Percentiles rank a stretch among this genome's conserved stretches.
phyloP scores from a whole-genome alignment of 2,329 filamentous ascomycete genomes.

The Bipolaris bicolor region DNA sequence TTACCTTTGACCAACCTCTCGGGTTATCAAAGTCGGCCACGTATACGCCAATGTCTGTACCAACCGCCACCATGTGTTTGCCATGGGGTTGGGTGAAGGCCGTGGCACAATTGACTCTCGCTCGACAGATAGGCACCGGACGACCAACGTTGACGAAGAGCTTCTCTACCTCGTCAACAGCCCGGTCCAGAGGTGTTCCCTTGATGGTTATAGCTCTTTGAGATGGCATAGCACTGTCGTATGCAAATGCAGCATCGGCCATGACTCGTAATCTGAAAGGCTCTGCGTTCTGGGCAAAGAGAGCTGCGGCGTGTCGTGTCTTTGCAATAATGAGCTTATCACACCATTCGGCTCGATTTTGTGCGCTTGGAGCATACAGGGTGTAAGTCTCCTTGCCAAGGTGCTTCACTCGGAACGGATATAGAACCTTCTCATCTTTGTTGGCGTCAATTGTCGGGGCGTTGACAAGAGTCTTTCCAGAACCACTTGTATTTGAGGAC shows the following conservation, averaged over 20 bases:
- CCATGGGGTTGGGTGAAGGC: slow-evolving; percentile 82
- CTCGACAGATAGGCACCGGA: slow-evolving; percentile 79
- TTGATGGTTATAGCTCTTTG: slow-evolving; percentile 76
- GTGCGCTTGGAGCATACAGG: slow-evolving; percentile 78
- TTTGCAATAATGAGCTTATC: slow-evolving; percentile 94
- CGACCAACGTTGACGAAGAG: slow-evolving; percentile 69
- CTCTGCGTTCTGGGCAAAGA: slow-evolving; percentile 92
- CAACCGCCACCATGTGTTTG: slow-evolving; percentile 87
- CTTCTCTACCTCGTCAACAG: slow-evolving; percentile 86
- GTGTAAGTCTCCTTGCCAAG: slow-evolving; percentile 93
- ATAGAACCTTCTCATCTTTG: slow-evolving; percentile 79
- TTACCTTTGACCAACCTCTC: slow-evolving; percentile 86
- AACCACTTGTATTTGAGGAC: slow-evolving; percentile 57
- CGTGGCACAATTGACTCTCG: slow-evolving; percentile 90
- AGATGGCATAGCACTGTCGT: slow-evolving; percentile 64
- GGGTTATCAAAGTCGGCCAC: slow-evolving; percentile 88
- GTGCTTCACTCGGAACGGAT: slow-evolving; percentile 95
- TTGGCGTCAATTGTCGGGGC: slow-evolving; percentile 58
- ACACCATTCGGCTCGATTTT: slow-evolving; percentile 86
- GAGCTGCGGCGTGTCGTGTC: slow-evolving; percentile 85
- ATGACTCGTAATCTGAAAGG: slow-evolving; percentile 92
- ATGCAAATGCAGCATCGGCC: slow-evolving; percentile 88
- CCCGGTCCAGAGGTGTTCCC: slow-evolving; percentile 88
- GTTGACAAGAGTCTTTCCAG: slow-evolving; percentile 57
- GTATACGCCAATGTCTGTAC: slow-evolving; percentile 93